Percentiles rank a stretch among this genome's conserved stretches.
Conservation (phyloP, 2,329 filamentous ascomycete genomes). For the Pseudogymnoascus sp. region DNA sequence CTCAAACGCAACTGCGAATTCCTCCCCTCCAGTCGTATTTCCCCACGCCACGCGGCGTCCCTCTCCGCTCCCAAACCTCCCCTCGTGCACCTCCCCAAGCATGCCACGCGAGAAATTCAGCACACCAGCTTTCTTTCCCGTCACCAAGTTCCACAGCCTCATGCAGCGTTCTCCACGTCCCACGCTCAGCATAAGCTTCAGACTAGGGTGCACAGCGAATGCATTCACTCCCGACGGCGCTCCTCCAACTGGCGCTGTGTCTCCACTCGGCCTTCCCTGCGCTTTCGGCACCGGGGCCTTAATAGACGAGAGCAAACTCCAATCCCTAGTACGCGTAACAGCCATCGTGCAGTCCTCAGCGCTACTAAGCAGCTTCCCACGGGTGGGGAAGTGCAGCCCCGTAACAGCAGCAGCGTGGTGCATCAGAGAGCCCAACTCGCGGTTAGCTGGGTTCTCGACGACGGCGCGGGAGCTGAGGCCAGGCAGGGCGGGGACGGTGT, state of each 20-base stretch:
- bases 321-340: slow-evolving; percentile 81
- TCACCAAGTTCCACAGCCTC: slow-evolving; percentile 94
- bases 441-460: slow-evolving; percentile 78
- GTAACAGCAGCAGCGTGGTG: slow-evolving; percentile 84
- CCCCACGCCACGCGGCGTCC: slow-evolving; percentile 80
- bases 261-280: slow-evolving; percentile 75
- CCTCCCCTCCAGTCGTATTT: slow-evolving; percentile 63
- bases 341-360: slow-evolving; percentile 89
- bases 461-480: slow-evolving; percentile 66
- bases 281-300: slow-evolving; percentile 81
- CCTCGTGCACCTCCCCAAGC: slow-evolving; percentile 69
- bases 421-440: slow-evolving; percentile 77
- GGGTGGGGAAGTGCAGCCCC: slow-evolving; percentile 71
- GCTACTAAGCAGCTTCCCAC: slow-evolving; percentile 79
- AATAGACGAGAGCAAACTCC: slow-evolving; percentile 79
- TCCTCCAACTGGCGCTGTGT: slow-evolving; percentile 76
- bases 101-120: slow-evolving; percentile 74
- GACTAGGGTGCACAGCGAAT: slow-evolving; percentile 90
- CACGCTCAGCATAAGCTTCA: slow-evolving; percentile 94
- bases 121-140: slow-evolving; percentile 90
- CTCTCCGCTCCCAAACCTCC: slow-evolving; percentile 71
- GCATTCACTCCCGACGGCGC: slow-evolving; percentile 86
- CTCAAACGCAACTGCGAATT: slow-evolving; percentile 87
- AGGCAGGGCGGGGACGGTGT: slow-evolving; percentile 55
- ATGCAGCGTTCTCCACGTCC: slow-evolving; percentile 85